Percentiles rank a stretch among this genome's conserved stretches.
These are phyloP conservation scores for Ailanthus altissimus DNA, from an alignment of 345 rosid genomes.

Conservation along the genomic window DNA sequence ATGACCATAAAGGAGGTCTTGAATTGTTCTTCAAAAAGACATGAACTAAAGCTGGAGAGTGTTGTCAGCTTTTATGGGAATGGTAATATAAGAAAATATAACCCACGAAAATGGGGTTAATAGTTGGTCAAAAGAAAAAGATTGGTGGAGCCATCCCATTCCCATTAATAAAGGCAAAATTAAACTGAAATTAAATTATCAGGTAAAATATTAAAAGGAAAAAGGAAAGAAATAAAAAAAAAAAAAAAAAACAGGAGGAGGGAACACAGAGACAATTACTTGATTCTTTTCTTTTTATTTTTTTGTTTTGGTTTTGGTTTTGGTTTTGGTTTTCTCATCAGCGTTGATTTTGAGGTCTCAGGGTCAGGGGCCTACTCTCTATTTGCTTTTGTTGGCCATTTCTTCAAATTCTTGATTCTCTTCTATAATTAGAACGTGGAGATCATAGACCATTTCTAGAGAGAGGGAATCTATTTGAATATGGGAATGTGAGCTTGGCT, in stretches of 20 bases:
- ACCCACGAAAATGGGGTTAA: constrained; percentile 19
- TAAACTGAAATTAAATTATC: neutral
- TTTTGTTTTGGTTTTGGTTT: too few species aligned
- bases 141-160: constrained; percentile 30
- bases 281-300: constrained; percentile 15
- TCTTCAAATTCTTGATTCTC: constrained; percentile 22
- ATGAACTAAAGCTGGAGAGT: neutral
- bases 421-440: constrained; percentile 1
- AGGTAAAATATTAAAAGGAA: neutral
- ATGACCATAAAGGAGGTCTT: too few species aligned
- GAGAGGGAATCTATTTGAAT: constrained; percentile 44
- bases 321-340: constrained; percentile 5
- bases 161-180: neutral
- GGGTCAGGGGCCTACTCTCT: constrained; percentile 20
- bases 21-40: neutral
- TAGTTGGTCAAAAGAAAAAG: constrained; percentile 23
- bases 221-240: too few species aligned
- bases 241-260: neutral
- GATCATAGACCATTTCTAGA: constrained; percentile 7
- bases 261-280: constrained; percentile 29
- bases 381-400: constrained; percentile 34
- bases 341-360: constrained; percentile 46
- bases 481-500: constrained; percentile 25
- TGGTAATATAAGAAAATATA: neutral
- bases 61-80: constrained; percentile 8